Conservation (phyloP, 2,329 filamentous ascomycete species). For the Onygenales sp. region DNA sequence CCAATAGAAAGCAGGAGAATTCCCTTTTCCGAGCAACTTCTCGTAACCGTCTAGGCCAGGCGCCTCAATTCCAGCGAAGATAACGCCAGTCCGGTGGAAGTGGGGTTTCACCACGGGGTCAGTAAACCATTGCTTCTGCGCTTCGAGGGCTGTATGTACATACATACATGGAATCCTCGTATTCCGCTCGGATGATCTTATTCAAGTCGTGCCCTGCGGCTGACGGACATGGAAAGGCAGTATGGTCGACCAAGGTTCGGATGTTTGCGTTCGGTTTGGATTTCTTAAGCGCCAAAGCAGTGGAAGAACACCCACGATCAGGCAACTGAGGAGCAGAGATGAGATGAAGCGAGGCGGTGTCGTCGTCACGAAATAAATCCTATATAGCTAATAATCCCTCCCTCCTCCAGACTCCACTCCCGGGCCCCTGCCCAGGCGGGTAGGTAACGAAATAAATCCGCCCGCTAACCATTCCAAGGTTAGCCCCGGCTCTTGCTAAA, state of each 20-base stretch:
- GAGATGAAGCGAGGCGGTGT: background rate
- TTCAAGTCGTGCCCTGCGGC: constrained; percentile 7
- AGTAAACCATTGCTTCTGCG: constrained; percentile 3
- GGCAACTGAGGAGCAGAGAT: background rate
- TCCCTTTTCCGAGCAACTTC: constrained; percentile 33
- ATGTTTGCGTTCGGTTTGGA: background rate
- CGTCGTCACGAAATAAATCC: background rate
- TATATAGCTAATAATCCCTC: no score
- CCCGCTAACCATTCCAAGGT: no score
- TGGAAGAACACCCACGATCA: constrained; percentile 36
- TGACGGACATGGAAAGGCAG: constrained; percentile 2
- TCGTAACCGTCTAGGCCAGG: constrained; percentile 40
- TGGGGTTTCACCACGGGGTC: constrained; percentile 26
- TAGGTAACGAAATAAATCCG: no score
- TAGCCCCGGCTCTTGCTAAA: no score
- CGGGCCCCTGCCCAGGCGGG: no score
- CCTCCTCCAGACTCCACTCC: no score
- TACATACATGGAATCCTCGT: constrained; percentile 1
- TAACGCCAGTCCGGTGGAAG: constrained; percentile 41
- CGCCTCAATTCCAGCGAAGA: constrained; percentile 31
- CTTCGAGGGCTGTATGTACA: constrained; percentile 6
- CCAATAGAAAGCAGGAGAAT: constrained; percentile 33
- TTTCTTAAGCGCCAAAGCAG: constrained; percentile 6
- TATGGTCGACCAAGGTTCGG: constrained; percentile 5
- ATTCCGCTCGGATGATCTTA: constrained; percentile 8